Base-by-base conservation (phyloP, 306 rosid species). In the Vigna nakashimae region DNA sequence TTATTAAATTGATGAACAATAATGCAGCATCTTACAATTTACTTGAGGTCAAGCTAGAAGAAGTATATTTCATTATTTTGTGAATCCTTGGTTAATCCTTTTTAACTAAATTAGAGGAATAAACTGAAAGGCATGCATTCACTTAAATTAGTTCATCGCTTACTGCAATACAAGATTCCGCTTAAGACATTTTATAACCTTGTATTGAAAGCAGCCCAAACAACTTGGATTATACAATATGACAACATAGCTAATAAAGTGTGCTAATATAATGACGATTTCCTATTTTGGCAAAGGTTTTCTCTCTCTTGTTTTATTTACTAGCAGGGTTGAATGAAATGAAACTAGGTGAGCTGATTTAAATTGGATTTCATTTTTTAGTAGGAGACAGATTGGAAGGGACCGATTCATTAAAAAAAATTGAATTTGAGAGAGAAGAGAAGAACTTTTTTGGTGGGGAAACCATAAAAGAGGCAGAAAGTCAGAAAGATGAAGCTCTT, bases 271-370 rank as follows among this genome's bases (percentile, higher is more conserved):
- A 13, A 24, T 4, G 17, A 46, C 40, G 34, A 42, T 71, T 30
- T 82, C 79, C 18, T 18, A 18, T 18, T 18, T 18, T 18, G 18
- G 18, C 18, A 18, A 18, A 0, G 18, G 18, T 18, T 18, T 18
- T 18, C 18, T 18, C 18, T 18, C 18, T 18, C 18, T 18, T 18
- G 18, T 18, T 18, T 18, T 18, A 18, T 18, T 18, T 18, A 18
- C 45, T 42, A 1, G 40, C 53, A 65, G 82, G 32, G 42, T 79
- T 79, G 70, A 51, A n/a, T 51, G 24, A 51, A 79, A 74, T 77
- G 65, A 34, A 45, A 68, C 4, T 34, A 28, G 59, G 51, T 14
- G 70, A 38, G 76, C 36, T 83, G 81, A 81, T 59, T 57, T 65
- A n/a, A 28, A 11, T 4, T 48, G 32, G 22, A 13, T 65, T 72